These are phyloP conservation scores for Colletotrichum sojae DNA, from an alignment of 2,329 filamentous ascomycete species.

Conservation along the genomic window DNA sequence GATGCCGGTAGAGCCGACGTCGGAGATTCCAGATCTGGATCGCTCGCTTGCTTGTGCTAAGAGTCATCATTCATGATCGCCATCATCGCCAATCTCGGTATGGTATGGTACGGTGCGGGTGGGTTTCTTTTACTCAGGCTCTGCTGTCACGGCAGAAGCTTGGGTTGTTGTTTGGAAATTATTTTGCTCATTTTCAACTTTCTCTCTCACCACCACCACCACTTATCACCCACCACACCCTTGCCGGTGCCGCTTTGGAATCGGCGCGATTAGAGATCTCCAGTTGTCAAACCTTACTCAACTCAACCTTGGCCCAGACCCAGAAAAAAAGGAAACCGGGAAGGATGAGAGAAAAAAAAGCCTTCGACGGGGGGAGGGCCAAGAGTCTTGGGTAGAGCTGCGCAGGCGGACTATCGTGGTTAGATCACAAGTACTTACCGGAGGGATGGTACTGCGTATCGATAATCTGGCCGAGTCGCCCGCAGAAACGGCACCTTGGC, in stretches of 20 bases:
- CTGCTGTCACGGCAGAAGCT: not conserved
- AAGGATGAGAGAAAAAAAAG: slow-evolving; percentile 1
- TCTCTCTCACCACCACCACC: too few species aligned
- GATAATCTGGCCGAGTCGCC: slow-evolving; percentile 34
- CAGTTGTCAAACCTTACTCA: not conserved
- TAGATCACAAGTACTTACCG: slow-evolving; percentile 2
- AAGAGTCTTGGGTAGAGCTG: slow-evolving; percentile 31
- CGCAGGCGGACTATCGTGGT: too few species aligned
- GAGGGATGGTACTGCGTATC: slow-evolving; percentile 8
- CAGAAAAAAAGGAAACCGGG: slow-evolving; percentile 20
- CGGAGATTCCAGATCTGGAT: slow-evolving; percentile 34
- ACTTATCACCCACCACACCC: too few species aligned
- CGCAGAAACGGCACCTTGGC: slow-evolving; percentile 33
- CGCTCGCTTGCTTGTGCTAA: not conserved
- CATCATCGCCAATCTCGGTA: not conserved
- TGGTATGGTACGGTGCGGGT: slow-evolving; percentile 23
- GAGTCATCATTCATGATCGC: slow-evolving; percentile 19
- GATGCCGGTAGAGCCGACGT: slow-evolving; percentile 33
- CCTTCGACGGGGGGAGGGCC: slow-evolving; percentile 35
- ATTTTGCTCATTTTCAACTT: too few species aligned
- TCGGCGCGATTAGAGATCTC: slow-evolving; percentile 16
- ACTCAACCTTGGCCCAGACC: too few species aligned
- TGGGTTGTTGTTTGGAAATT: too few species aligned
- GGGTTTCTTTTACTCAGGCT: slow-evolving; percentile 16
- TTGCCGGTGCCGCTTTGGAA: slow-evolving; percentile 15